Evolutionary conservation across 306 rosid genomes (phyloP).

Genomic region (Trichosanthes cucumerina): DNA sequence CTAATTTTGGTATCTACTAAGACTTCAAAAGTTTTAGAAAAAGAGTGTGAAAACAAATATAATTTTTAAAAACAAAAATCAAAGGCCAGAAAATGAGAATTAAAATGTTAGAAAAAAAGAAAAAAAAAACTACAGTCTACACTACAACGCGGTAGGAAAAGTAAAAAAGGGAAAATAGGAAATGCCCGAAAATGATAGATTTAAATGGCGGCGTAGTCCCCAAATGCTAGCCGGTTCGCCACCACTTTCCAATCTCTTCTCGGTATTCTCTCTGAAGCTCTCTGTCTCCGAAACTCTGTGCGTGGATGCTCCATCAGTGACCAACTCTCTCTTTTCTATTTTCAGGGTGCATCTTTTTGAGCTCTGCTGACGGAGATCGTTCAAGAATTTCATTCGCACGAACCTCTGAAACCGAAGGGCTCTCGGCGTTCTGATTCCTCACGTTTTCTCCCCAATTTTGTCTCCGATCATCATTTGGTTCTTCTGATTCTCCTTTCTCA

Average conservation of each 20-base stretch:
- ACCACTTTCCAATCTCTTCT: not conserved
- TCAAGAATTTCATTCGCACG: not conserved
- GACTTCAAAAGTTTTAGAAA: too few relatives aligned
- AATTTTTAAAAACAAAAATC: too few relatives aligned
- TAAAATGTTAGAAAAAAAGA: too few relatives aligned
- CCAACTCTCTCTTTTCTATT: not conserved
- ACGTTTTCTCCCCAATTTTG: not conserved
- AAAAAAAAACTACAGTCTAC: not conserved
- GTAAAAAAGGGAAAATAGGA: not conserved
- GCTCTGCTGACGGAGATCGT: not conserved
- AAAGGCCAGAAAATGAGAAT: too few relatives aligned
- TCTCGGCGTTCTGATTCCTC: not conserved
- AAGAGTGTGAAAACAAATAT: too few relatives aligned
- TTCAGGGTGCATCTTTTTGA: not conserved
- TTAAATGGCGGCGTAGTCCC: not conserved
- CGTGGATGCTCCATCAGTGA: not conserved
- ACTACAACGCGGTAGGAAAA: not conserved
- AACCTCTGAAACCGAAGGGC: not conserved
- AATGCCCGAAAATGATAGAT: not conserved
- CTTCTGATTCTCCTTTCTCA: conserved; percentile 5
- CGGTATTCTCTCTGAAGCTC: conserved; percentile 6
- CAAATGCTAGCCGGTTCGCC: not conserved
- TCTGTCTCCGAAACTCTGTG: not conserved
- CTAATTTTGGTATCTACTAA: too few relatives aligned
- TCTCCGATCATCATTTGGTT: not conserved